Percentiles rank a stretch among this genome's conserved stretches.
These are phyloP conservation scores for Phlegmacium glaucopus DNA, from an alignment of 768 basidiomycete species.

Conservation along the genomic window DNA sequence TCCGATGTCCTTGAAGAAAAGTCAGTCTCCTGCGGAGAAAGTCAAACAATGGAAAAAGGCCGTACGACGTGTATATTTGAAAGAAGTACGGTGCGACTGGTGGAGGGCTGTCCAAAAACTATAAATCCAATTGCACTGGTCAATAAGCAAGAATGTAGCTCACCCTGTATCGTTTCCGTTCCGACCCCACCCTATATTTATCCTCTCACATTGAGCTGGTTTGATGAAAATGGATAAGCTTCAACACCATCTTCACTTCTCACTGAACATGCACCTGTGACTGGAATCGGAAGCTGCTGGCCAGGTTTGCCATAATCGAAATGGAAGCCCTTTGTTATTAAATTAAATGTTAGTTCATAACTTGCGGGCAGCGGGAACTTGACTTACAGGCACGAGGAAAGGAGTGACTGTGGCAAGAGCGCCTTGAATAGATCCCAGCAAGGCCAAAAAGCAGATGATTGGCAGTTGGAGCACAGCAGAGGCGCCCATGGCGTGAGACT, in stretches of 20 bases:
- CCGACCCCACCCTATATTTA: conserved; percentile 35
- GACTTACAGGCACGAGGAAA: conserved; percentile 23
- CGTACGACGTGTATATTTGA: conserved; percentile 46
- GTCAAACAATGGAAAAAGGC: neutral
- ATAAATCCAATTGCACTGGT: neutral
- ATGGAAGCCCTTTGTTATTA: conserved; percentile 29
- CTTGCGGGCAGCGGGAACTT: neutral
- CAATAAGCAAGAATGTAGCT: neutral
- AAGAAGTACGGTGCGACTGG: conserved; percentile 48
- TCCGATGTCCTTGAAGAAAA: conserved; percentile 30
- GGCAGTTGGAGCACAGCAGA: too few species aligned
- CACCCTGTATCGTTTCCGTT: conserved; percentile 24
- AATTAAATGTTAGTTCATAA: neutral
- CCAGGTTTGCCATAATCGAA: conserved; percentile 31
- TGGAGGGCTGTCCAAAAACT: conserved; percentile 29
- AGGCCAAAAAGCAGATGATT: too few species aligned
- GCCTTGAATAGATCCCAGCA: conserved; percentile 7
- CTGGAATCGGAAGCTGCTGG: conserved; percentile 26
- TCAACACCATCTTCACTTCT: neutral
- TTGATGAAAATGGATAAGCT: neutral
- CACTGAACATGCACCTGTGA: conserved; percentile 23
- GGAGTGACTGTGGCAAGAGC: conserved; percentile 19
- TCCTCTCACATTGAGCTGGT: conserved; percentile 35
- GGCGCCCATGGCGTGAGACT: too few species aligned
- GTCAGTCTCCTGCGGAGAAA: neutral